Base-by-base conservation (phyloP, 805 yeast genomes). In the Candida namnaoensis region DNA sequence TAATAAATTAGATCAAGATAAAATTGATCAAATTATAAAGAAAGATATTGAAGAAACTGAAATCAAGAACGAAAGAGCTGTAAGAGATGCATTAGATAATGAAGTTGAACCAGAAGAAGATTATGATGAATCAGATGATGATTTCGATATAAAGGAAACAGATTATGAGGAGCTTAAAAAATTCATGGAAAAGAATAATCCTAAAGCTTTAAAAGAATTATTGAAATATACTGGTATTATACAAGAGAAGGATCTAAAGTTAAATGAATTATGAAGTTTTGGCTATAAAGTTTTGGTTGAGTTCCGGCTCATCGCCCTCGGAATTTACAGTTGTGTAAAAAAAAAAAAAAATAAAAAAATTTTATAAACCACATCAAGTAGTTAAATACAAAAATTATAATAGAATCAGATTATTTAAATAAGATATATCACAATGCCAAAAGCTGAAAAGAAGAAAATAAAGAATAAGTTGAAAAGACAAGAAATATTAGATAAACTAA, bases 401-500 rank as follows among this genome's bases (percentile, higher is more conserved):
- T 26, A 26, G 7, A 8, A 7, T 26, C 7, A 26, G 4, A 8
- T 8, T 26, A 8, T 26, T 26, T 26, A 26, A 26, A 7, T 26
- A 19, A 19, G 19, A 27, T 10, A 26, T 7, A 28, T 12, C 15
- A 44, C 32, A 25, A 50, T 51, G 57, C 53, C 46, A 1, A 44
- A 50, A 4, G 44, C 36, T 9, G 69, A 69, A 35, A 68, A 56
- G 45, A 60, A 68, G 25, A 68, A 67, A 44, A 78, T 88, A 43
- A 79, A 75, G 58, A 90, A 88, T 61, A 90, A 87, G 64, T 77
- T 78, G 58, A 78, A 78, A 53, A 76, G 97, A 49, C 93, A 86
- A 59, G 76, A 84, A 62, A 68, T 87, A 34, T 84, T 75, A 61
- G 82, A 88, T 9, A 76, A 79, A 43, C 56, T 85, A 40, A 84